Percentiles rank a stretch among this genome's conserved stretches.
phyloP scores from a whole-genome alignment of 176 grass and related monocot genomes.

The Avena eriantha region DNA sequence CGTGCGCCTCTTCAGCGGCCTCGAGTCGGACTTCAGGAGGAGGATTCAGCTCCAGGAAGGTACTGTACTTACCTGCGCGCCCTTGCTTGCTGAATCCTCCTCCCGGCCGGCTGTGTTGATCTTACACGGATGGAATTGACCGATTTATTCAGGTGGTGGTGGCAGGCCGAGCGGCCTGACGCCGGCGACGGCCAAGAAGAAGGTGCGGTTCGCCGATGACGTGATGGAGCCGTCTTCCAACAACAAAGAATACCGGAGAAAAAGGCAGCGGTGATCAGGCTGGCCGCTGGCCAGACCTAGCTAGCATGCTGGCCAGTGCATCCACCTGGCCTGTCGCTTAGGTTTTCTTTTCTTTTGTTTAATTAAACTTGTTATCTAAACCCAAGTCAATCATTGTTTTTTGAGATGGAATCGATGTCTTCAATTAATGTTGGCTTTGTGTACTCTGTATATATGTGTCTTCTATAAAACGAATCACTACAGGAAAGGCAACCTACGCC shows the following conservation, averaged over 20 bases:
- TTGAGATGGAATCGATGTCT: no score
- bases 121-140: background rate
- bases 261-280: background rate
- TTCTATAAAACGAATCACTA: no score
- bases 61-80: background rate
- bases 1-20: conserved; percentile 3
- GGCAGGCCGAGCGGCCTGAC: no score
- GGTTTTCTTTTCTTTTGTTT: background rate
- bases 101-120: background rate
- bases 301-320: background rate
- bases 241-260: conserved; percentile 57
- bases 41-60: background rate
- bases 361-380: background rate
- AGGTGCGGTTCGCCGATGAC: conserved; percentile 78
- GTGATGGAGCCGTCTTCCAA: conserved; percentile 70
- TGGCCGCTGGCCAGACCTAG: background rate
- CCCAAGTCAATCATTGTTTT: no score
- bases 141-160: background rate
- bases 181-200: conserved; percentile 39
- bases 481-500: no score
- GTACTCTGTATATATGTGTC: no score
- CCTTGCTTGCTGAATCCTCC: no score
- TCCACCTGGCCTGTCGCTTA: background rate
- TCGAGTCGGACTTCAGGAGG: conserved; percentile 11
- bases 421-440: no score